Evolutionary conservation across 148 eudicot genomes (phyloP), one percentile per base, ranked within the genome.

Genomic region (Heliamphora exappendiculata): DNA sequence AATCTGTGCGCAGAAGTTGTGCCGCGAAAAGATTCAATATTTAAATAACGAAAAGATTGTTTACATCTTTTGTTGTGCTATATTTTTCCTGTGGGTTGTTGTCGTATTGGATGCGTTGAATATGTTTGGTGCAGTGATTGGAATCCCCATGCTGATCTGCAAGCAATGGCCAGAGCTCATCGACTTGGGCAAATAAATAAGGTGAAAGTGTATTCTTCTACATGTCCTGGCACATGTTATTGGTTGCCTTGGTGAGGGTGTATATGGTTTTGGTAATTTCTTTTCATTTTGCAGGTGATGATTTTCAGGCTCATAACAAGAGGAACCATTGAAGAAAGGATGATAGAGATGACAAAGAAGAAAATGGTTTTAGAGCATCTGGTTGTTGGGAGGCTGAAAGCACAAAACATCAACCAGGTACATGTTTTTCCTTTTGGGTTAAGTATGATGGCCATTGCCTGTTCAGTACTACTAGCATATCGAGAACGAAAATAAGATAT

Each of bases 81-180:
- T 17, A 53, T 3, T 19, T 4, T 16, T 66, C 49, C 31, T 28
- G 6, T 65, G 31, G 31, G 45, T 72, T 47, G n/a, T 71, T 73
- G 34, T 16, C 37, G 33, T 65, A 20, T 39, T 33, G 22, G 28
- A 2, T 45, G 62, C 28, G 5, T 63, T 74, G 24, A 7, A 66
- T 68, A 36, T 68, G 1, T 67, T 41, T 70, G 66, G 34, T 83
- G 75, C 86, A 96, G 99, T 62, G 99, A 96, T 77, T 96, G 98
- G 99, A 96, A 96, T 86, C 99, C 99, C 6, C 99, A 93, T 85
- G 99, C 98, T 57, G 99, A 96, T 87, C 83, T 96, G 69, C 99
- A 96, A 85, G 99, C 99, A 50, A 93, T 96, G 99, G 98, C 99
- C 53, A 89, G 99, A 85, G 99, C 99, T 62, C 99, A 96, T 82